phyloP scores from a whole-genome alignment of 2,329 filamentous ascomycete genomes.

The Grosmannia penicillata region DNA sequence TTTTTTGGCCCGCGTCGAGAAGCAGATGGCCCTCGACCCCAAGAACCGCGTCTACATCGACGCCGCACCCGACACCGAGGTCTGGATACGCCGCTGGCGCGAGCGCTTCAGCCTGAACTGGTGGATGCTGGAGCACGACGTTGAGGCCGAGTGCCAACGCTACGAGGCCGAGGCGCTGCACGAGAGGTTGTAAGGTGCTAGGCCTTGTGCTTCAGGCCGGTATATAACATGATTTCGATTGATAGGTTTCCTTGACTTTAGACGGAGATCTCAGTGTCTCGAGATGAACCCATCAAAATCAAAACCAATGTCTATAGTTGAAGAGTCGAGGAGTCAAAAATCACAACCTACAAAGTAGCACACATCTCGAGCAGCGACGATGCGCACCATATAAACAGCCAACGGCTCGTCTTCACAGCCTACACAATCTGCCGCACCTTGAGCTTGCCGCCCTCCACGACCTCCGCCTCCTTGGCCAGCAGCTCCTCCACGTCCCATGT shows the following conservation, averaged over 20 bases:
- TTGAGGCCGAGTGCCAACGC: constrained; percentile 6
- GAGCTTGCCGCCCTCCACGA: constrained; percentile 9
- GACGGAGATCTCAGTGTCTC: too few species aligned
- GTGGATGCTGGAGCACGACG: constrained; percentile 8
- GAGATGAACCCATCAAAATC: too few species aligned
- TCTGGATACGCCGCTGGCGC: constrained; percentile 4
- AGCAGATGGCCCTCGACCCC: constrained; percentile 3
- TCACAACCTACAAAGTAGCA: too few species aligned
- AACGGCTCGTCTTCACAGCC: too few species aligned
- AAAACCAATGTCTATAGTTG: too few species aligned
- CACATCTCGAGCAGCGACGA: constrained; percentile 79
- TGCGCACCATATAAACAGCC: too few species aligned
- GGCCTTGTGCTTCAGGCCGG: too few species aligned
- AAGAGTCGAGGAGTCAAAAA: too few species aligned
- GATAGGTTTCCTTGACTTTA: too few species aligned
- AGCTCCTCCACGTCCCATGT: constrained; percentile 13
- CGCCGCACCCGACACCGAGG: constrained; percentile 2
- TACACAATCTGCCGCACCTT: constrained; percentile 11
- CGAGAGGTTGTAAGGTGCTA: too few species aligned
- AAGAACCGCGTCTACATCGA: constrained; percentile 1
- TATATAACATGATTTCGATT: too few species aligned
- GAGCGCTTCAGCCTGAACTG: constrained; percentile 6
- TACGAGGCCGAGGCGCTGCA: constrained; percentile 7
- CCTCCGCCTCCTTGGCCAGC: constrained; percentile 9
- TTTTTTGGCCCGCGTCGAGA: constrained; percentile 6